A percentile compares a stretch with the other conserved stretches of the same genome.
These are phyloP conservation scores for Cyanidium caldarium DNA, from an alignment of 23 red algal species.

Conservation along the genomic window DNA sequence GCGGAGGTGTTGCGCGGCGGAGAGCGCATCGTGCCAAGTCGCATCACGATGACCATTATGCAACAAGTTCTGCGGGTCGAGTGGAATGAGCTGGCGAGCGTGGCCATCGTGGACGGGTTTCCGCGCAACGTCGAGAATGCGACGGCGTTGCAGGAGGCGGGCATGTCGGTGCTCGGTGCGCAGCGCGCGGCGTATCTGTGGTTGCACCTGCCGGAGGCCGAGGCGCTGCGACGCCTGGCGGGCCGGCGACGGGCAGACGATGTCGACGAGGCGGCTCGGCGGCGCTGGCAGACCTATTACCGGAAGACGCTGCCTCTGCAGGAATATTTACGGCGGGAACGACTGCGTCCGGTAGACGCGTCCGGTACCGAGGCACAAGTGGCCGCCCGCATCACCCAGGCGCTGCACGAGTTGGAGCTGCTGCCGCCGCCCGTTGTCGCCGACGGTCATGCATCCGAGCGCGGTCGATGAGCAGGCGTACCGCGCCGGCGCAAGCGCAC, in stretches of 20 bases:
- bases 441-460: too few species aligned
- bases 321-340: neutral
- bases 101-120: neutral
- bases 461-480: too few species aligned
- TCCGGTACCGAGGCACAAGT: neutral
- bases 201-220: neutral
- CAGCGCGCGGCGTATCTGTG: neutral
- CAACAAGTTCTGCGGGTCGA: neutral
- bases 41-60: neutral
- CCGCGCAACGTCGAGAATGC: neutral
- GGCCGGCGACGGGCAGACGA: neutral
- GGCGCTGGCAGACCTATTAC: neutral
- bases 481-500: neutral
- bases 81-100: neutral
- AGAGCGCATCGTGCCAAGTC: neutral
- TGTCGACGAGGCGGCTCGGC: neutral
- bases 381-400: neutral
- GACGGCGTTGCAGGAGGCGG: neutral
- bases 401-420: neutral
- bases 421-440: too few species aligned
- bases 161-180: neutral
- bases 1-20: neutral
- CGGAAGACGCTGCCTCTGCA: neutral
- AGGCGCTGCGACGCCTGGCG: neutral
- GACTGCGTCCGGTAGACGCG: neutral